These are phyloP conservation scores for Eremothecium coryli DNA, from an alignment of 1,139 yeast genomes.

Conservation along the genomic window DNA sequence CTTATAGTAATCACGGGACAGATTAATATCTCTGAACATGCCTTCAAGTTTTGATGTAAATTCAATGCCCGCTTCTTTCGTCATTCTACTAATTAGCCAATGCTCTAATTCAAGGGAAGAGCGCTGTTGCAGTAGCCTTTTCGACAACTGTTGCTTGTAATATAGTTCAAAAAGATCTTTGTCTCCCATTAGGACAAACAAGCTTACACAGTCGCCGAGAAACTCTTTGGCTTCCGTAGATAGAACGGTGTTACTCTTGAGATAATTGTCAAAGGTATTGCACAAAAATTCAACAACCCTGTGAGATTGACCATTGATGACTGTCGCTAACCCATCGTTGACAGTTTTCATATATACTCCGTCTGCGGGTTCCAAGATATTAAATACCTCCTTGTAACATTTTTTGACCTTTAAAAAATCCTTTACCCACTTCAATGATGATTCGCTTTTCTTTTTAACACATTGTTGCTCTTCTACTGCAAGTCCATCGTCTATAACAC, in stretches of 20 bases:
- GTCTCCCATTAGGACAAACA: constrained; percentile 65
- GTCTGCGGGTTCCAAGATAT: constrained; percentile 42
- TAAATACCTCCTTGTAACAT: constrained; percentile 43
- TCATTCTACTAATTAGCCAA: constrained; percentile 56
- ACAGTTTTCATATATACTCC: constrained; percentile 45
- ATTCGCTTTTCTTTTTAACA: constrained; percentile 32
- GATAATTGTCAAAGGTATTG: constrained; percentile 50
- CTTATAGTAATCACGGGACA: constrained; percentile 44
- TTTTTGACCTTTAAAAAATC: constrained; percentile 45
- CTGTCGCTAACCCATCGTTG: constrained; percentile 52
- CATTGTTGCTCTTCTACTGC: constrained; percentile 12
- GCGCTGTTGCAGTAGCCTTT: constrained; percentile 55
- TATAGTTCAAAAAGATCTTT: constrained; percentile 82
- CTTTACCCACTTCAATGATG: constrained; percentile 65
- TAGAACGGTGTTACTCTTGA: constrained; percentile 46
- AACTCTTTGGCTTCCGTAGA: constrained; percentile 47
- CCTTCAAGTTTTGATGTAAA: constrained; percentile 76
- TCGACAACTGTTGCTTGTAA: constrained; percentile 84
- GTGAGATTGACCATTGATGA: constrained; percentile 44
- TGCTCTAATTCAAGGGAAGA: constrained; percentile 61
- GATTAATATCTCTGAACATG: constrained; percentile 77
- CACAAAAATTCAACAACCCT: constrained; percentile 69
- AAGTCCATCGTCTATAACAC: constrained; percentile 38
- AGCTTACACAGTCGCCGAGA: constrained; percentile 46
- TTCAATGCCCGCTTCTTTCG: constrained; percentile 72